These are phyloP conservation scores for Breviolum minutum DNA, from an alignment of 73 alveolate genomes.

Conservation along the genomic window DNA sequence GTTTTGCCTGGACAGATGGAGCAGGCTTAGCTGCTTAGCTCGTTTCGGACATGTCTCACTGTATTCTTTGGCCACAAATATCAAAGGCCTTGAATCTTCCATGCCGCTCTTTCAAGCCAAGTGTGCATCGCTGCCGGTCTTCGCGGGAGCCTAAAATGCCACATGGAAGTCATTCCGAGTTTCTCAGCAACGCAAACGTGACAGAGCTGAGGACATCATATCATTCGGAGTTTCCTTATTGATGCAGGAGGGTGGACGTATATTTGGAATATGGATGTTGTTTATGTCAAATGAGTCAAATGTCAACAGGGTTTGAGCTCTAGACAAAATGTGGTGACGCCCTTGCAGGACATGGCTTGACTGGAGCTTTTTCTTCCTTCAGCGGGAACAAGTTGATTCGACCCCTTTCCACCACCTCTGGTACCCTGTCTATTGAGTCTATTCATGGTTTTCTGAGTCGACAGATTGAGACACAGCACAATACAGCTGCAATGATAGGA, in stretches of 20 bases:
- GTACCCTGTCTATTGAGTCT: background rate
- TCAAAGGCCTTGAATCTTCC: background rate
- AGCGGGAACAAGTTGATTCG: background rate
- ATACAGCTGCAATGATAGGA: no score
- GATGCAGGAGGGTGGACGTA: background rate
- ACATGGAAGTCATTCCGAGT: background rate
- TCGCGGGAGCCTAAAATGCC: background rate
- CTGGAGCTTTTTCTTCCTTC: background rate
- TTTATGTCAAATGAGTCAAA: no score
- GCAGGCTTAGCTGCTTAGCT: background rate
- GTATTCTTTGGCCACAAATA: background rate
- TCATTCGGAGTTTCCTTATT: background rate
- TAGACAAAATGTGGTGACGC: background rate
- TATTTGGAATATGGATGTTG: no score
- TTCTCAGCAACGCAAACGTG: background rate
- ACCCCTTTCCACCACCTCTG: background rate
- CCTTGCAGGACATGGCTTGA: background rate
- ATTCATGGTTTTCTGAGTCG: background rate
- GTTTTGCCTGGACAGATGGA: no score
- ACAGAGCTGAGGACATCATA: background rate
- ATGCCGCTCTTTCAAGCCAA: background rate
- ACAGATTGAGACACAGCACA: no score
- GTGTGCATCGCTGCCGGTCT: background rate
- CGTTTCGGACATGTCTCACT: background rate
- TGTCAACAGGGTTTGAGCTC: no score